Conservation (phyloP, 768 basidiomycete genomes). For the Dictyophora rubrovolvata region DNA sequence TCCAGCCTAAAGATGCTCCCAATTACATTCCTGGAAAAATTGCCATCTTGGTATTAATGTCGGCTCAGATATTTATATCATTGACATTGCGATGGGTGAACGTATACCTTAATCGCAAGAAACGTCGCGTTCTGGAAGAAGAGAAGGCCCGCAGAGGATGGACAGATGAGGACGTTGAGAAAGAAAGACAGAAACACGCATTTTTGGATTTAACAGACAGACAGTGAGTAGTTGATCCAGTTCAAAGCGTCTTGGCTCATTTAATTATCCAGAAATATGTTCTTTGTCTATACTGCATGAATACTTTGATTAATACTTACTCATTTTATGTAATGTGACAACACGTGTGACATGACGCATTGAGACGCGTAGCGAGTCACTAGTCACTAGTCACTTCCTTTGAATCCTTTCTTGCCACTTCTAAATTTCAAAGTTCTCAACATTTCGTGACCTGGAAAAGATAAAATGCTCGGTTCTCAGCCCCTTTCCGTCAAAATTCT, state of each 20-base stretch:
- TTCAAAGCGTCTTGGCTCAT: neutral
- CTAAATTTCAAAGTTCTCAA: too few relatives aligned
- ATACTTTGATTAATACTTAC: neutral
- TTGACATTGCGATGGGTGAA: conserved; percentile 46
- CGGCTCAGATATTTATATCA: conserved; percentile 39
- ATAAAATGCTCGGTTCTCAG: neutral
- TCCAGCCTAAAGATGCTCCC: conserved; percentile 52
- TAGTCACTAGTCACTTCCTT: too few relatives aligned
- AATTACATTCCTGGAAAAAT: conserved; percentile 58
- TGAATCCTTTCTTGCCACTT: too few relatives aligned
- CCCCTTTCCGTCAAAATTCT: neutral
- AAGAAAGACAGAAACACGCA: conserved; percentile 49
- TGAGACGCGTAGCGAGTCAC: too few relatives aligned
- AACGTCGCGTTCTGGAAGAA: conserved; percentile 29
- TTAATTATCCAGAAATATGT: conserved; percentile 38
- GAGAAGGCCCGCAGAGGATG: conserved; percentile 40
- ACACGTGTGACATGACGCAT: neutral
- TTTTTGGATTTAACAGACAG: conserved; percentile 22
- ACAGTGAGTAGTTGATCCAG: conserved; percentile 11
- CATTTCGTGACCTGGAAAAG: too few relatives aligned
- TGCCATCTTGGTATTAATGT: conserved; percentile 51
- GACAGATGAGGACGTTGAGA: conserved; percentile 46
- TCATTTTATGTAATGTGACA: too few relatives aligned
- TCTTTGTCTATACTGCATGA: conserved; percentile 48
- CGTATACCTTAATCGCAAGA: conserved; percentile 40